These are phyloP conservation scores for Globisporangium middletonii DNA, from an alignment of 352 stramenopile genomes.

Conservation along the genomic window DNA sequence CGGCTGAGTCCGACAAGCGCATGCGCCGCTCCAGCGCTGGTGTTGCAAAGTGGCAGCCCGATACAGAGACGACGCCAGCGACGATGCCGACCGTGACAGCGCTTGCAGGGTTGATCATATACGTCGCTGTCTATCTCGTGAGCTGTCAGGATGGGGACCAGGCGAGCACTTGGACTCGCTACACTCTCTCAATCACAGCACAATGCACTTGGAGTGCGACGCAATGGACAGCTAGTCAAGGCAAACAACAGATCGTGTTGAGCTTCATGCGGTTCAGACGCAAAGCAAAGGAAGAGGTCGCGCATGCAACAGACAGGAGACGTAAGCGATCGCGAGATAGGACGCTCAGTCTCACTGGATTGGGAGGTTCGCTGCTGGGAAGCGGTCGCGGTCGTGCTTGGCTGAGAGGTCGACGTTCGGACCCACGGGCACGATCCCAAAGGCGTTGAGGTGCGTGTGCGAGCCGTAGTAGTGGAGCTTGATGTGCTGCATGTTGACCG, in stretches of 20 bases:
- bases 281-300: too few species aligned
- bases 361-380: constrained; percentile 28
- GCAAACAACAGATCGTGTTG: too few species aligned
- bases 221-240: too few species aligned
- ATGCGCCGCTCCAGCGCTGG: constrained; percentile 33
- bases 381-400: constrained; percentile 68
- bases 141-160: too few species aligned
- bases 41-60: constrained; percentile 38
- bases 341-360: constrained; percentile 13
- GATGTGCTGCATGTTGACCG: constrained; percentile 95
- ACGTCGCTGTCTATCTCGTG: background rate
- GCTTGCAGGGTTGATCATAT: constrained; percentile 41
- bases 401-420: constrained; percentile 40
- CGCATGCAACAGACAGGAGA: background rate
- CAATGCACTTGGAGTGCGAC: too few species aligned
- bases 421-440: constrained; percentile 90
- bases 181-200: too few species aligned
- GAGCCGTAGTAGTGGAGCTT: constrained; percentile 96
- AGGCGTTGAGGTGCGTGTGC: constrained; percentile 92
- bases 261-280: too few species aligned
- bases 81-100: constrained; percentile 46
- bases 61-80: constrained; percentile 39
- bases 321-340: background rate
- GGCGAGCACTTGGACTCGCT: too few species aligned
- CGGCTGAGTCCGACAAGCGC: constrained; percentile 43